Conservation (phyloP, 2,329 filamentous ascomycete genomes). For the Colletotrichum truncatum region DNA sequence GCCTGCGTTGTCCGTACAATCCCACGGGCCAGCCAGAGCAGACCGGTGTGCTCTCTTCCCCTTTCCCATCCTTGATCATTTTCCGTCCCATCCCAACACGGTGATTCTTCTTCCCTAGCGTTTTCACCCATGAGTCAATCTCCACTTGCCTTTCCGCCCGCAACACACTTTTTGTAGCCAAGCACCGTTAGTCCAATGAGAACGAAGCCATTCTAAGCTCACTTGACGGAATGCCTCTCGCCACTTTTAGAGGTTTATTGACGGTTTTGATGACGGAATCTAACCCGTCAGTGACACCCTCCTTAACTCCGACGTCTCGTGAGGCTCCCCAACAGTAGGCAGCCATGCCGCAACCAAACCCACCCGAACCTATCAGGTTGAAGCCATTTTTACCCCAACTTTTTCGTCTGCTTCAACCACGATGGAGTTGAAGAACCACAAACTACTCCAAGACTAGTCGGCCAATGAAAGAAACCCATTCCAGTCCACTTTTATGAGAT, state of each 20-base stretch:
- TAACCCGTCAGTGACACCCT: background rate
- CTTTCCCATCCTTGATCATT: constrained; percentile 4
- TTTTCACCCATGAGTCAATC: constrained; percentile 17
- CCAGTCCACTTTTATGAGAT: background rate
- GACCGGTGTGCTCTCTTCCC: background rate
- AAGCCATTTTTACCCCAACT: constrained; percentile 27
- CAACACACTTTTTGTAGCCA: background rate
- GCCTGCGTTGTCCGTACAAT: constrained; percentile 30
- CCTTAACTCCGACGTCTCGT: background rate
- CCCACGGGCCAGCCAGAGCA: constrained; percentile 1
- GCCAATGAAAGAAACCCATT: constrained; percentile 11
- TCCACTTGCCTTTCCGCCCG: background rate
- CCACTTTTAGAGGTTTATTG: background rate
- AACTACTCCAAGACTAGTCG: background rate
- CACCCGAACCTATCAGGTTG: background rate
- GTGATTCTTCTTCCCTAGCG: constrained; percentile 1
- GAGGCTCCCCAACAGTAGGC: constrained; percentile 1
- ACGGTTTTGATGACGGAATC: constrained; percentile 4
- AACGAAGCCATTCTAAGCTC: constrained; percentile 9
- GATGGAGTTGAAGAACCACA: background rate
- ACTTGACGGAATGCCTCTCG: background rate
- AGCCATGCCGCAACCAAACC: background rate
- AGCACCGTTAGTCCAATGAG: background rate
- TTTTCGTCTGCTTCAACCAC: background rate
- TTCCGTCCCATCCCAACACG: constrained; percentile 1